Percentiles rank a stretch among this genome's conserved stretches.
Evolutionary conservation across 1,139 yeast species (phyloP).

Genomic region (Nakaseomyces delphensis): DNA sequence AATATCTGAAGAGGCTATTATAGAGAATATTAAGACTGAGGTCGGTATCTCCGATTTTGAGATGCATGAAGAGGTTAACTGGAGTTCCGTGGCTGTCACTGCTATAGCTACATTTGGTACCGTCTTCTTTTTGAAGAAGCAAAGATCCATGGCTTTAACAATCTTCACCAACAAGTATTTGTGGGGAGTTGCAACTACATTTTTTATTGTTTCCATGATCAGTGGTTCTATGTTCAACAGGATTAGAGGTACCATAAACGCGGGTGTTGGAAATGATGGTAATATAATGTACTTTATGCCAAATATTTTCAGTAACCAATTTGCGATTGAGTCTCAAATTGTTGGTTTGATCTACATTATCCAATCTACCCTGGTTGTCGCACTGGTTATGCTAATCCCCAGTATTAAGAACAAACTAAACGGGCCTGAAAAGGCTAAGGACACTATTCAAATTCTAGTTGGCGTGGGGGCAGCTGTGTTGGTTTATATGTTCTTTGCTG

Average conservation of each 20-base stretch:
- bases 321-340: constrained; percentile 76
- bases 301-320: constrained; percentile 64
- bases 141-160: constrained; percentile 27
- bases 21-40: constrained; percentile 8
- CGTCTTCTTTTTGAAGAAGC: constrained; percentile 29
- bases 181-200: constrained; percentile 55
- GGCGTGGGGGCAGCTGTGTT: constrained; percentile 34
- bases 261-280: constrained; percentile 51
- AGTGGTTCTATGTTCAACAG: constrained; percentile 92
- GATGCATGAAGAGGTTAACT: constrained; percentile 50
- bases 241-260: constrained; percentile 68
- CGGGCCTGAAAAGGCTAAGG: constrained; percentile 4
- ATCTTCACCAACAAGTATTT: constrained; percentile 39
- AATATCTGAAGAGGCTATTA: constrained; percentile 23
- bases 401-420: constrained; percentile 31
- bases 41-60: constrained; percentile 40
- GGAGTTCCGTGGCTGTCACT: constrained; percentile 42
- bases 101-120: constrained; percentile 29
- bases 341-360: constrained; percentile 55
- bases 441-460: constrained; percentile 1
- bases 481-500: constrained; percentile 46
- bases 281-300: constrained; percentile 50
- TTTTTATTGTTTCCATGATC: constrained; percentile 62
- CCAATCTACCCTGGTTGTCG: constrained; percentile 42
- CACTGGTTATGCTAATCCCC: constrained; percentile 44